These are phyloP conservation scores for Shiraia sp. DNA, from an alignment of 2,329 filamentous ascomycete genomes.

Conservation along the genomic window DNA sequence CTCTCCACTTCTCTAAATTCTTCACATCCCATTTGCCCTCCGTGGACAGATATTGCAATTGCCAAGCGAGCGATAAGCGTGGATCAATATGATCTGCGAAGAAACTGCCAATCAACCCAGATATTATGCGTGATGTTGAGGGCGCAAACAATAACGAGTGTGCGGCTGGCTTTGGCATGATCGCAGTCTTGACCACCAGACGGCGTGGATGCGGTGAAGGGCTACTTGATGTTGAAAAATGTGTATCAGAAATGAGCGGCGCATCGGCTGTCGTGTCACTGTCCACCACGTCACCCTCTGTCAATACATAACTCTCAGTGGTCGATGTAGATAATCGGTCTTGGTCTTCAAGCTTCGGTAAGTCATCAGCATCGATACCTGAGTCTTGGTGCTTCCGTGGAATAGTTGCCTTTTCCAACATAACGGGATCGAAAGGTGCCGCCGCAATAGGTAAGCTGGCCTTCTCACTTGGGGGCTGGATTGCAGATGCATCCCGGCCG, in stretches of 20 bases:
- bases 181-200: constrained; percentile 65
- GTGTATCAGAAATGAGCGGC: constrained; percentile 7
- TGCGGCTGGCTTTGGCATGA: constrained; percentile 76
- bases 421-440: constrained; percentile 50
- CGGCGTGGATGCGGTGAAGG: constrained; percentile 32
- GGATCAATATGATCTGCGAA: constrained; percentile 73
- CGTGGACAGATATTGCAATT: constrained; percentile 83
- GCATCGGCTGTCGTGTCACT: constrained; percentile 20
- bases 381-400: constrained; percentile 41
- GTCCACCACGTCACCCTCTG: constrained; percentile 33
- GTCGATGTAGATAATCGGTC: constrained; percentile 16
- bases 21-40: constrained; percentile 98
- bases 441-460: constrained; percentile 54
- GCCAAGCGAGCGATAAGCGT: constrained; percentile 83
- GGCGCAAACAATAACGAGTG: constrained; percentile 86
- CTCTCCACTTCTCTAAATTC: constrained; percentile 89
- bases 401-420: constrained; percentile 17
- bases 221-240: constrained; percentile 5
- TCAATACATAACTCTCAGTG: constrained; percentile 16
- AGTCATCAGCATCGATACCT: constrained; percentile 34
- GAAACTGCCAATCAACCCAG: constrained; percentile 83
- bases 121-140: constrained; percentile 72
- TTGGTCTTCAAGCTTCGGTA: constrained; percentile 27
- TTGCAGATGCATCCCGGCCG: constrained; percentile 42
- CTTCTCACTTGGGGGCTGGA: constrained; percentile 33